Percentiles rank a stretch among this genome's conserved stretches.
Evolutionary conservation across 75 land plant genomes (phyloP).

Genomic region (Selaginella moellendorffii): DNA sequence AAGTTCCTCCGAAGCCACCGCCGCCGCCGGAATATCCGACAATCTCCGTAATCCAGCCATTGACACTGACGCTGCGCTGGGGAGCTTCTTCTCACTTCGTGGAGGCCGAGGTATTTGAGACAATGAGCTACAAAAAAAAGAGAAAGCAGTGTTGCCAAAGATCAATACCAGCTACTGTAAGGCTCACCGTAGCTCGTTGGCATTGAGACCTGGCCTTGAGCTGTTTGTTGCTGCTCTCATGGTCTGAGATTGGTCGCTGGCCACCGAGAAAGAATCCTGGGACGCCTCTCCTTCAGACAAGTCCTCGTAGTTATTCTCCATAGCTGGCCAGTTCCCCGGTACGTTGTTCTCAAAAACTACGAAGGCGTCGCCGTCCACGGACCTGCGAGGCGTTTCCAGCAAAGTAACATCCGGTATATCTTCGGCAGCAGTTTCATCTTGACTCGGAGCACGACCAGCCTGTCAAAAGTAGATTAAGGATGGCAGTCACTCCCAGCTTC

Average conservation of each 20-base stretch:
- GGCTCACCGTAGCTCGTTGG: no score
- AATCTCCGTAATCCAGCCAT: neutral
- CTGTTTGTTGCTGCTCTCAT: neutral
- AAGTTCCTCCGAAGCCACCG: neutral
- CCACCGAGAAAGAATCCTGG: no score
- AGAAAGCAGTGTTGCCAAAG: no score
- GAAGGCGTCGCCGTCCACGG: no score
- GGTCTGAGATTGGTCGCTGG: no score
- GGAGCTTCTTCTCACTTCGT: neutral
- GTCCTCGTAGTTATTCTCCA: no score
- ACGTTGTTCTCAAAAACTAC: no score
- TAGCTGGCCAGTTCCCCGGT: no score
- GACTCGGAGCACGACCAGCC: neutral
- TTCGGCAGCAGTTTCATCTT: neutral
- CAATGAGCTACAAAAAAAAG: neutral
- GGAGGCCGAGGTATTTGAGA: constrained; percentile 1
- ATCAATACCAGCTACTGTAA: no score
- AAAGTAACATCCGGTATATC: neutral
- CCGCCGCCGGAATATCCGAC: neutral
- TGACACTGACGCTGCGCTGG: neutral
- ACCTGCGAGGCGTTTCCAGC: no score
- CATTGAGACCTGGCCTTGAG: no score
- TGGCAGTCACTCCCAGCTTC: neutral
- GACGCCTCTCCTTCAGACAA: no score
- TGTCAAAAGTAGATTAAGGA: neutral